Evolutionary conservation across 1,284 basidiomycete species (phyloP), one percentile per base, ranked within the genome.

Genomic region (Rhodotorula sp.): DNA sequence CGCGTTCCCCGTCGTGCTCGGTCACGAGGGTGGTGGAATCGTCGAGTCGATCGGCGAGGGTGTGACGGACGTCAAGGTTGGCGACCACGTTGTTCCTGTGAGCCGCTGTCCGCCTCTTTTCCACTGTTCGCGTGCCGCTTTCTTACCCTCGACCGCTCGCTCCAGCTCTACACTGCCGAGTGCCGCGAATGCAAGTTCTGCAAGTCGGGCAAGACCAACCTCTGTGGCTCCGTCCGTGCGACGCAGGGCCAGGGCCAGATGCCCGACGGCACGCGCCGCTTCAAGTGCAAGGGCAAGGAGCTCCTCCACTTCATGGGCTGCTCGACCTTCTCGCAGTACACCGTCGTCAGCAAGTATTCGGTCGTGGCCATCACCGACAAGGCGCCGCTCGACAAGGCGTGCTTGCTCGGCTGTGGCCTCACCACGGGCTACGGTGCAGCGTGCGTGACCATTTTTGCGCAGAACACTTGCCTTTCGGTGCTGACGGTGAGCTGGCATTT

Each of bases 311-410:
- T 99, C 79, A 99, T 99, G 97, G 96, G 96, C 60, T 93, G 91
- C 34, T 97, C 95, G 58, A 97, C 96, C 8, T 99, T 99, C 85
- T 95, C 93, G 41, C 95, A 99, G 82, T 99, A 99, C 85, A 99
- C 97, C 17, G 97, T 99, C 68, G 94, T 99, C 8, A 92, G 93
- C 62, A 93, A 99, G 79, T 94, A 94, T 73, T 98, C 95, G 48
- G 91, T 99, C 34, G 96, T 99, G 55, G 89, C 92, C 41, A 89
- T 99, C 73, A 89, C 72, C 57, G 86, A 88, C 73, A 85, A 88
- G 77, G 97, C 96, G 2, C 91, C 93, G 16, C 87, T 98, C 46
- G 91, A 98, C 64, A 97, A 94, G 81, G 91, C 94, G 34, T 99
- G 97, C 83, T 85, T 99, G 65, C 78, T 84, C n/a, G 78, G 77